Evolutionary conservation across 352 stramenopile genomes (phyloP).

Genomic region (Halophytophthora polymorphica): DNA sequence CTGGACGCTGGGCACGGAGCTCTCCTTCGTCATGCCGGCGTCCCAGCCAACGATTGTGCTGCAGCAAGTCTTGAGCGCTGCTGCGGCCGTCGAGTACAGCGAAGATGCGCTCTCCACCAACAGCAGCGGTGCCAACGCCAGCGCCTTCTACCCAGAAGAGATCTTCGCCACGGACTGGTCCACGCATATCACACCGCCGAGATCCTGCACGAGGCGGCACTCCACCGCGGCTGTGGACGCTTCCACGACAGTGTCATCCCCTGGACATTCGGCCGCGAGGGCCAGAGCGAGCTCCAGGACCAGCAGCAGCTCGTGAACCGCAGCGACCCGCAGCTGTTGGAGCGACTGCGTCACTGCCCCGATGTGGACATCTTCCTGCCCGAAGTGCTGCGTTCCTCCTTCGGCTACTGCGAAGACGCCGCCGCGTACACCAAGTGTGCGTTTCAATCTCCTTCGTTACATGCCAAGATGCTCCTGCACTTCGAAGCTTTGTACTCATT

Average conservation of each 20-base stretch:
- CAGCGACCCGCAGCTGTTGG: slow-evolving; percentile 37
- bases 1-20: too few species aligned
- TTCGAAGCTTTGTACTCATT: too few species aligned
- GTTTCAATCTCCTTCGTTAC: slow-evolving; percentile 2
- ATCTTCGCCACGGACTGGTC: slow-evolving; percentile 36
- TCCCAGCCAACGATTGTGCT: too few species aligned
- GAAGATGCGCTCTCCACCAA: too few species aligned
- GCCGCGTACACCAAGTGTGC: slow-evolving; percentile 67
- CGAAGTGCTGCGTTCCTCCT: slow-evolving; percentile 27
- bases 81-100: too few species aligned
- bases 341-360: slow-evolving; percentile 48
- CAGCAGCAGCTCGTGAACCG: too few species aligned
- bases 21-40: too few species aligned
- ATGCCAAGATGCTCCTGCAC: background rate
- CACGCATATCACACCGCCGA: slow-evolving; percentile 26
- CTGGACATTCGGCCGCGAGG: slow-evolving; percentile 31
- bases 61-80: too few species aligned
- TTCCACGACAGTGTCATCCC: slow-evolving; percentile 43
- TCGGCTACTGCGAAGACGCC: slow-evolving; percentile 72
- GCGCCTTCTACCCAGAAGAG: slow-evolving; percentile 41
- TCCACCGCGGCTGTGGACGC: too few species aligned
- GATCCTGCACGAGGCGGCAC: slow-evolving; percentile 42
- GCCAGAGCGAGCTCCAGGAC: slow-evolving; percentile 24
- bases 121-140: too few species aligned
- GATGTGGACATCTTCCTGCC: slow-evolving; percentile 70